Evolutionary conservation across 106 monocot species (phyloP), one percentile per base, ranked within the genome.

Genomic region (Acorus calamus): DNA sequence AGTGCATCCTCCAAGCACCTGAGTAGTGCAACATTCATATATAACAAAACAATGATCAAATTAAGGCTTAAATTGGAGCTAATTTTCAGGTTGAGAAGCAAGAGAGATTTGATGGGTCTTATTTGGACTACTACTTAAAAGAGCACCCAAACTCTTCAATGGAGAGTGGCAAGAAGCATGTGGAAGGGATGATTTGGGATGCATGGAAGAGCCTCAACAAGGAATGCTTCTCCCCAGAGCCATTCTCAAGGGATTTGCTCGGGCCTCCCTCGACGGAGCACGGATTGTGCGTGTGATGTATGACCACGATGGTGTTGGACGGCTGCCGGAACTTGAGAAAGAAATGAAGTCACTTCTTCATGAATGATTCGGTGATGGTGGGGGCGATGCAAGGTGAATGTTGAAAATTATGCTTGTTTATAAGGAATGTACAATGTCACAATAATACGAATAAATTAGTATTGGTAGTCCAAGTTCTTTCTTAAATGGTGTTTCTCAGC

Each of bases 71-170:
- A 0, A 28, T 28, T 28, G 28, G 28, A 28, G 28, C 28, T 28
- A 28, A 28, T 28, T 28, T 28, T 28, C 28, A 84, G 83, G 84
- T 80, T 63, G 80, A 84, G 53, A 68, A 74, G 1, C 80, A 84
- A 53, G 60, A 74, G 6, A 80, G 84, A 12, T 84, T 70, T 66
- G 84, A 84, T 64, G 84, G 84, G 4, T 84, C 84, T 10, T 80
- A 80, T 47, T 11, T 77, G 45, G 77, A 84, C 7, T 73, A 49
- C 55, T 84, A 67, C 63, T 50, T 70, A 65, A 80, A 74, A 50
- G 80, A 84, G 55, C 57, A 74, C 63, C 69, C 70, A 2, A 6
- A 46, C 4, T 52, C 55, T 8, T 51, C 64, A 42, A 1, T n/a
- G 0, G 5, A 64, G 45, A 49, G 10, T 46, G 83, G 79, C 28